Percentiles rank a stretch among this genome's conserved stretches.
Evolutionary conservation across 306 rosid species (phyloP).

Genomic region (Mimosa pudica): DNA sequence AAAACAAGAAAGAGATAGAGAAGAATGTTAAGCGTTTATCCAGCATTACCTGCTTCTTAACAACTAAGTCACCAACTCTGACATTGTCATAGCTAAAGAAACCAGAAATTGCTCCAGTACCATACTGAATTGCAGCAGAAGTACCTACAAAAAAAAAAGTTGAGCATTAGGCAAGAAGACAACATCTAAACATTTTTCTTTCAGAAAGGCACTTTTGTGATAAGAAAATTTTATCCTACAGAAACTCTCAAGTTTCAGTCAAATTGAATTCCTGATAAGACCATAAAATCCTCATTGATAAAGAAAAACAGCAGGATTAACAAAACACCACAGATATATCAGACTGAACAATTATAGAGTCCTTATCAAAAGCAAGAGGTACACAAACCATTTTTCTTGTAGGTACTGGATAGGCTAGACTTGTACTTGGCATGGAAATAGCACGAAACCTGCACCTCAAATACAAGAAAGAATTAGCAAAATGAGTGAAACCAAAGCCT

Average conservation of each 20-base stretch:
- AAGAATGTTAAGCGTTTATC: background rate
- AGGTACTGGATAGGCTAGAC: conserved; percentile 66
- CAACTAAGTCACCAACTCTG: conserved; percentile 67
- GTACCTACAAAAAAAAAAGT: conserved; percentile 56
- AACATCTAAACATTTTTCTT: background rate
- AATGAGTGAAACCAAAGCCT: background rate
- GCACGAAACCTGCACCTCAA: conserved; percentile 72
- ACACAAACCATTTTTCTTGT: conserved; percentile 71
- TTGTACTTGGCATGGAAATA: conserved; percentile 70
- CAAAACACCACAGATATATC: conserved; percentile 16
- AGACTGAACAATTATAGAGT: conserved; percentile 2
- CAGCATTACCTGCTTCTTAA: conserved; percentile 67
- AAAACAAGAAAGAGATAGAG: conserved; percentile 9
- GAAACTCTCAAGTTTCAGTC: conserved; percentile 1
- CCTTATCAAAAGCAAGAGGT: conserved; percentile 1
- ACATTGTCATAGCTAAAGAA: conserved; percentile 81
- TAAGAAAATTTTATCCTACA: background rate
- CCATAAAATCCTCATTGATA: background rate
- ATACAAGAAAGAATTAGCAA: conserved; percentile 23
- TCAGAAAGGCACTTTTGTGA: background rate
- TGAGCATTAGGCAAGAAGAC: background rate
- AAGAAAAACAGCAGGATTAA: conserved; percentile 7
- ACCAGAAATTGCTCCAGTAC: conserved; percentile 84
- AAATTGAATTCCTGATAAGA: background rate
- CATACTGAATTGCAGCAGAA: conserved; percentile 84